phyloP scores from a whole-genome alignment of 2,329 filamentous ascomycete genomes.

The Incumbomyces delicatus region DNA sequence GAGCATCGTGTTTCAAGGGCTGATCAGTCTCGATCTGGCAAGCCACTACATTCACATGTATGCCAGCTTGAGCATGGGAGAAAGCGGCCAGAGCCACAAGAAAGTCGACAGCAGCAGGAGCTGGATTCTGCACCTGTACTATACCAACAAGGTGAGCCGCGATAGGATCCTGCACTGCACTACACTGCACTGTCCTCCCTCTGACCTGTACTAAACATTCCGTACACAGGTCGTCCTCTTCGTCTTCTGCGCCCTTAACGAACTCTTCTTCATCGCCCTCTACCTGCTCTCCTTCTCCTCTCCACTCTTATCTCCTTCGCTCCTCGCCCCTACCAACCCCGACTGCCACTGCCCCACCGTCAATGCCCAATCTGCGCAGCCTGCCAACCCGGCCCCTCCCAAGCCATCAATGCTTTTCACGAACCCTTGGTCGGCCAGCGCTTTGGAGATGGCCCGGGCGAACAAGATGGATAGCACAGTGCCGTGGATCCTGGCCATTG shows the following conservation, averaged over 20 bases:
- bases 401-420: conserved; percentile 67
- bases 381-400: conserved; percentile 58
- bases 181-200: not conserved
- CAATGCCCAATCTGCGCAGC: conserved; percentile 46
- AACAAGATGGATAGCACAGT: conserved; percentile 79
- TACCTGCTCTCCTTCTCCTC: conserved; percentile 97
- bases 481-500: conserved; percentile 69
- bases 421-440: conserved; percentile 83
- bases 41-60: conserved; percentile 99
- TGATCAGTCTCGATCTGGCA: conserved; percentile 86
- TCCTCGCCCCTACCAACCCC: conserved; percentile 38
- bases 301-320: conserved; percentile 74
- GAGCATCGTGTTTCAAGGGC: conserved; percentile 84
- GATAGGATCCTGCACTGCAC: conserved; percentile 3
- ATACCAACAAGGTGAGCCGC: conserved; percentile 83
- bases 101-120: conserved; percentile 80
- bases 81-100: conserved; percentile 76
- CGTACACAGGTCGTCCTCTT: conserved; percentile 69
- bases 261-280: conserved; percentile 94
- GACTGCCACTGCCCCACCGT: not conserved
- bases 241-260: conserved; percentile 79
- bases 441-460: conserved; percentile 81
- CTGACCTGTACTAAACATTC: conserved; percentile 1
- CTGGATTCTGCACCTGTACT: conserved; percentile 88
- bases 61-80: conserved; percentile 79